phyloP scores from a whole-genome alignment of 495 filamentous ascomycete genomes.

The Podospora conica region DNA sequence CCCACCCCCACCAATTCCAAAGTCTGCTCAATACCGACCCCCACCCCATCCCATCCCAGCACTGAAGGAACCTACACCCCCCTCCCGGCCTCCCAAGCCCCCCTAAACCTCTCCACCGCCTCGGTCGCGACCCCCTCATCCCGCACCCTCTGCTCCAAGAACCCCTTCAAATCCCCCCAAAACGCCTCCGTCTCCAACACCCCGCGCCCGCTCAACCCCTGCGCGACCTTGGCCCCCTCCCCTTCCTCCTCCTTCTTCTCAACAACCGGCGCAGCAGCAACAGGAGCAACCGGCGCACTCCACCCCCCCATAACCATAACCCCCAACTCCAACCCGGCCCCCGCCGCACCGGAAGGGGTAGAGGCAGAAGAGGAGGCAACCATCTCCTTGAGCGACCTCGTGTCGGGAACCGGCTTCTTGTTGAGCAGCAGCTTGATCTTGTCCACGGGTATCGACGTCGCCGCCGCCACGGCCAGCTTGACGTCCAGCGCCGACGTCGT shows the following conservation, averaged over 20 bases:
- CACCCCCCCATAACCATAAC: slow-evolving; percentile 78
- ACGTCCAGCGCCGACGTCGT: slow-evolving; percentile 66
- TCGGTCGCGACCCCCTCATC: slow-evolving; percentile 63
- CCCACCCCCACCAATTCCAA: background rate
- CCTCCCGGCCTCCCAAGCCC: slow-evolving; percentile 58
- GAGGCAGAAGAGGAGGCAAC: too few relatives aligned
- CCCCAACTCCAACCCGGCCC: slow-evolving; percentile 59
- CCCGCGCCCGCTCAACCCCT: slow-evolving; percentile 29
- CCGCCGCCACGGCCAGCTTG: slow-evolving; percentile 53
- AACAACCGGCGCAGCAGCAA: slow-evolving; percentile 12
- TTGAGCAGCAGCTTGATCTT: slow-evolving; percentile 79
- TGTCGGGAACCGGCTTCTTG: slow-evolving; percentile 73
- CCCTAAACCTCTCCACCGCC: slow-evolving; percentile 59
- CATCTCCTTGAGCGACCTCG: slow-evolving; percentile 57
- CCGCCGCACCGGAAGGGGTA: slow-evolving; percentile 14
- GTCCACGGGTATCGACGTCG: slow-evolving; percentile 47
- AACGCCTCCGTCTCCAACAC: slow-evolving; percentile 68
- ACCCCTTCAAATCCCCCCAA: slow-evolving; percentile 82
- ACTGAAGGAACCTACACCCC: too few relatives aligned
- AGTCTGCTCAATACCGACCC: background rate
- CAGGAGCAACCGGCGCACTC: slow-evolving; percentile 1
- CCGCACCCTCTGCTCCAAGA: slow-evolving; percentile 67
- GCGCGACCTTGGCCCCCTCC: slow-evolving; percentile 24
- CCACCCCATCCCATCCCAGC: too few relatives aligned
- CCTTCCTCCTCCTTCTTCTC: slow-evolving; percentile 5